Evolutionary conservation across 2,329 filamentous ascomycete species (phyloP).

Genomic region (Fusarium musae): DNA sequence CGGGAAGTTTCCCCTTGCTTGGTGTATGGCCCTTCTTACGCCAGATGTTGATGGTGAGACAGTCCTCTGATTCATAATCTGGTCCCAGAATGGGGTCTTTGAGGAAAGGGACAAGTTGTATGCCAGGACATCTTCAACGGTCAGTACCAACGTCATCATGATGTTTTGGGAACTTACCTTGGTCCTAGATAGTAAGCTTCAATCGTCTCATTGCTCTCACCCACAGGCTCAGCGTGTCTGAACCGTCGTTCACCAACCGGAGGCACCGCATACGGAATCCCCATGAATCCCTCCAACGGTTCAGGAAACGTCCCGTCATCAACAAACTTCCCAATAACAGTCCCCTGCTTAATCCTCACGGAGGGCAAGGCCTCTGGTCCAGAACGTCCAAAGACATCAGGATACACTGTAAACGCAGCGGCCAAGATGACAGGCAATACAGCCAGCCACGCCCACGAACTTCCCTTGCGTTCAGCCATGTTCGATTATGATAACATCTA

Average conservation of each 20-base stretch:
- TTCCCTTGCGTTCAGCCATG: constrained; percentile 27
- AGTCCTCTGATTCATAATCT: constrained; percentile 47
- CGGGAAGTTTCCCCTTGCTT: constrained; percentile 39
- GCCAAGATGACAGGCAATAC: constrained; percentile 31
- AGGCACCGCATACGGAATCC: constrained; percentile 60
- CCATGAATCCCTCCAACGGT: constrained; percentile 56
- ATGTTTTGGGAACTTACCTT: constrained; percentile 3
- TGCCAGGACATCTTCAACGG: constrained; percentile 43
- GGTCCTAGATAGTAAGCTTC: constrained; percentile 43
- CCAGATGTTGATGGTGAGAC: constrained; percentile 44
- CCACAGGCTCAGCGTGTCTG: constrained; percentile 47
- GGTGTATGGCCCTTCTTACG: constrained; percentile 27
- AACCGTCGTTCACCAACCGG: constrained; percentile 57
- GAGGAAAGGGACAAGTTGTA: constrained; percentile 47
- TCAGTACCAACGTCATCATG: neutral
- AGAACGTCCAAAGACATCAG: constrained; percentile 3
- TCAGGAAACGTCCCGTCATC: constrained; percentile 45
- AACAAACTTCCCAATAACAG: constrained; percentile 47
- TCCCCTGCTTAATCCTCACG: constrained; percentile 47
- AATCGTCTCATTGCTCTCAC: constrained; percentile 39
- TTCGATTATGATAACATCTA: neutral
- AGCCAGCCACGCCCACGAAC: constrained; percentile 28
- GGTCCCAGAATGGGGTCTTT: constrained; percentile 46
- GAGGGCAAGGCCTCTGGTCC: constrained; percentile 18
- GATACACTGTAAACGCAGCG: constrained; percentile 23